Evolutionary conservation across 2,329 filamentous ascomycete species (phyloP), one percentile per base, ranked within the genome.

Genomic region (Alternaria sp.): DNA sequence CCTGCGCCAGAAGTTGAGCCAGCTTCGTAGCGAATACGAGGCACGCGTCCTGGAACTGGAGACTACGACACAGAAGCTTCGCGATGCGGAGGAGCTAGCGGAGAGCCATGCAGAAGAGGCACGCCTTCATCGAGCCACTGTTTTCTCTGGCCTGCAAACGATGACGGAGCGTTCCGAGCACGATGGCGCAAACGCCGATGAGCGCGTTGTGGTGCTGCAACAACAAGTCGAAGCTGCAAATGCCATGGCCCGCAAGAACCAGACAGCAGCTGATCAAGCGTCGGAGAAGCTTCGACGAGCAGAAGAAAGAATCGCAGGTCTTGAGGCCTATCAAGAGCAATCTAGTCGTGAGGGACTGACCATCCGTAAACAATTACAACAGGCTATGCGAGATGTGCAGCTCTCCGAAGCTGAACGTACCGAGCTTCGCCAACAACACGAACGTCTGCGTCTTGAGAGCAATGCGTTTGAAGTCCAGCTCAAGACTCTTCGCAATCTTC

Each of bases 291-390:
- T 99, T 57, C 91, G 96, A 57, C 91, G 91, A 62, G 96, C 96
- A 4, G 96, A 99, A 81, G 96, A 98, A 82, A 90, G 96, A 45
- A 98, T 99, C 78, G 96, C 96, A 6, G 96, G 96, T 7, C 86
- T 99, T 4, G 96, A 99, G 79, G 93, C 93, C 26, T 98, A 98
- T 79, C 96, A 99, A 81, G 96, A 99, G 77, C 96, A 99, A 81
- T 91, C 94, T 5, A 98, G 94, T 80, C 89, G 96, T 47, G 96
- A 99, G 80, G 93, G 93, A 52, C 89, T 99, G 58, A 89, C 90
- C 36, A 93, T 98, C 69, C 89, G 96, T 58, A 90, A 96, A 76
- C 95, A 98, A 76, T 86, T 99, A 57, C 96, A 98, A 78, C 86
- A 89, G 25, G 89, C 92, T 5, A 85, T 97, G 78, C 91, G 90